Evolutionary conservation across 176 grass and related monocot species (phyloP).

Genomic region (Hordeum vulgare): MorexV3_pseudomolecules_assembly NC_058524.1:41183208-41183707

Average conservation of each 20-base stretch:
- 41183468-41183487: background rate
- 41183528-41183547: background rate
- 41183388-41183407: background rate
- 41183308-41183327: constrained; percentile 15
- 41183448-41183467: too few species aligned
- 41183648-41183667: too few species aligned
- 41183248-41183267: background rate
- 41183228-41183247: too few species aligned
- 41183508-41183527: background rate
- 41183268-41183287: background rate
- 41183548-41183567: background rate
- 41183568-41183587: too few species aligned
- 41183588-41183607: too few species aligned
- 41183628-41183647: background rate
- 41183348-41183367: background rate
- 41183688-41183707: too few species aligned
- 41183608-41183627: too few species aligned
- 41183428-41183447: background rate
- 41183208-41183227: too few species aligned
- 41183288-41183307: background rate
- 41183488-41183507: background rate
- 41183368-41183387: background rate
- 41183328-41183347: background rate
- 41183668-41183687: too few species aligned
- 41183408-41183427: background rate